phyloP scores from a whole-genome alignment of 1,139 yeast genomes.

The Saccharomyces hybrid region DNA sequence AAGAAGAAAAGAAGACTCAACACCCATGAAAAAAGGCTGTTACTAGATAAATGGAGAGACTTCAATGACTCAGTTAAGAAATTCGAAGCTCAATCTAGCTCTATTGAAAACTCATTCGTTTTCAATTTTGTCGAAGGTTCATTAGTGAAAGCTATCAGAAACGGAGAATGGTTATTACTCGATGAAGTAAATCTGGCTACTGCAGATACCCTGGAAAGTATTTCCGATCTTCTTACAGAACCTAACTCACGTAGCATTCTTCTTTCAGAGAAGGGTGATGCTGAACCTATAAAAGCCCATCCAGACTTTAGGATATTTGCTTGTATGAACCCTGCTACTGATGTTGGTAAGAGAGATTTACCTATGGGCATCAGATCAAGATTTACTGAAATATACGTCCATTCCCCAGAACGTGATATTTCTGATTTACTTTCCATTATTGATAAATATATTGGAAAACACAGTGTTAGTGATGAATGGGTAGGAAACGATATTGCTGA shows the following conservation, averaged over 20 bases:
- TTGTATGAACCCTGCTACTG: slow-evolving; percentile 99
- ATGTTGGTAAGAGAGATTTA: slow-evolving; percentile 88
- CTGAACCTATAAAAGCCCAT: slow-evolving; percentile 81
- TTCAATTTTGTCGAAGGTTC: slow-evolving; percentile 93
- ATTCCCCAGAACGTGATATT: slow-evolving; percentile 84
- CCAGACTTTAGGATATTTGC: slow-evolving; percentile 88
- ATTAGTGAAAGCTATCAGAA: slow-evolving; percentile 79
- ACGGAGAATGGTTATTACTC: slow-evolving; percentile 90
- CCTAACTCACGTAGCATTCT: slow-evolving; percentile 58
- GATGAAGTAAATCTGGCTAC: slow-evolving; percentile 95
- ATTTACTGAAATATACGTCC: slow-evolving; percentile 87
- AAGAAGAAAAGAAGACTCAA: slow-evolving; percentile 57
- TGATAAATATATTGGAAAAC: slow-evolving; percentile 72
- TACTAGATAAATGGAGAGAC: slow-evolving; percentile 57
- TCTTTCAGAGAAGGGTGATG: slow-evolving; percentile 84
- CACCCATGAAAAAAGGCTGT: slow-evolving; percentile 40
- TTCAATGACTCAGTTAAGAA: slow-evolving; percentile 49
- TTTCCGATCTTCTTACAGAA: slow-evolving; percentile 75
- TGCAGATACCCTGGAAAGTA: slow-evolving; percentile 88
- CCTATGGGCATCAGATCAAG: slow-evolving; percentile 84
- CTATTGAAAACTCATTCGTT: slow-evolving; percentile 68
- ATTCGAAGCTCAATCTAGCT: slow-evolving; percentile 64
- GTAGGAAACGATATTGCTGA: slow-evolving; percentile 86
- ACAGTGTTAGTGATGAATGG: slow-evolving; percentile 76
- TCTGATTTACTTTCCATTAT: slow-evolving; percentile 77